Conservation (phyloP, 2,329 filamentous ascomycete genomes). For the Apiospora kogelbergensis region DNA sequence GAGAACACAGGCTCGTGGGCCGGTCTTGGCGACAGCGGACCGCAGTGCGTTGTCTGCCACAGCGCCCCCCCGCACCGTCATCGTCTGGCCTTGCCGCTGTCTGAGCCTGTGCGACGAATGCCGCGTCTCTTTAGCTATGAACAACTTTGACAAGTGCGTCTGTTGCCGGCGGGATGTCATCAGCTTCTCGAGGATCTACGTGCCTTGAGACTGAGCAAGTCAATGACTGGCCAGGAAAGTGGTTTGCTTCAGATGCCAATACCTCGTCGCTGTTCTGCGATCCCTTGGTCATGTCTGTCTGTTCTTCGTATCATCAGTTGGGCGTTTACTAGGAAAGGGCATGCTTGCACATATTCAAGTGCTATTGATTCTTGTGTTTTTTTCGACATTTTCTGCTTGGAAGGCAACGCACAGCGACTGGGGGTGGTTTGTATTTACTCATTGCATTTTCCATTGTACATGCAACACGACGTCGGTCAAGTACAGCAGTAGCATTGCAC, state of each 20-base stretch:
- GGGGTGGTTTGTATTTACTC: not conserved
- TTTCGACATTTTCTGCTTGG: not conserved
- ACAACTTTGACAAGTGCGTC: slow-evolving; percentile 95
- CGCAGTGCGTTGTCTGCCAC: slow-evolving; percentile 93
- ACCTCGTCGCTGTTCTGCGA: no score
- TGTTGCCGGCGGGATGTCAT: slow-evolving; percentile 87
- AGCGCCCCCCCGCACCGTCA: slow-evolving; percentile 79
- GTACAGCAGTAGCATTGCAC: not conserved
- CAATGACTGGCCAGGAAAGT: not conserved
- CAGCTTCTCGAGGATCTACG: slow-evolving; percentile 88
- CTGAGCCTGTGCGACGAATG: slow-evolving; percentile 94
- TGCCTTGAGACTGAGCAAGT: slow-evolving; percentile 55
- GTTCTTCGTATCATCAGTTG: not conserved
- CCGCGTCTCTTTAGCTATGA: slow-evolving; percentile 88
- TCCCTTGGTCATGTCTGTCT: not conserved
- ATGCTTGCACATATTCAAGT: not conserved
- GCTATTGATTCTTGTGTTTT: not conserved
- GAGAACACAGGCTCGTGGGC: slow-evolving; percentile 44
- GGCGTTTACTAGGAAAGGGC: not conserved
- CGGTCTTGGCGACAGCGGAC: slow-evolving; percentile 71
- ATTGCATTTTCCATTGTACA: not conserved
- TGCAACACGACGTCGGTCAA: not conserved
- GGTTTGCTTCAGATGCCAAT: not conserved
- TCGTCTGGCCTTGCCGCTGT: slow-evolving; percentile 96
- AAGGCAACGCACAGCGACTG: not conserved